Percentiles rank a stretch among this genome's conserved stretches.
phyloP scores from a whole-genome alignment of 352 stramenopile genomes.

The Globisporangium radiosum region DNA sequence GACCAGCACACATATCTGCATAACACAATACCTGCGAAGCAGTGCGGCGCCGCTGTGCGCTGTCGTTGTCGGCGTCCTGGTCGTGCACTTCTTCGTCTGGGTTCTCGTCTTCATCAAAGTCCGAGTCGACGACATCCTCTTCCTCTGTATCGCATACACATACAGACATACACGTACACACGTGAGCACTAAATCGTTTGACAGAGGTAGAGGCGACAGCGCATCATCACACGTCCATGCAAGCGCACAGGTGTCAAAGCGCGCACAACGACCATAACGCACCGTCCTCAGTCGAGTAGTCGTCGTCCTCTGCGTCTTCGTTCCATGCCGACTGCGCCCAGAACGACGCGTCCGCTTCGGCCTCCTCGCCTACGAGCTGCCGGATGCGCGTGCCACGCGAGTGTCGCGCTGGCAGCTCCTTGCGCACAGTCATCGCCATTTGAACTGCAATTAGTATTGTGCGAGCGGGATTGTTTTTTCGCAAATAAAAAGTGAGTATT shows the following conservation, averaged over 20 bases:
- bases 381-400: constrained; percentile 74
- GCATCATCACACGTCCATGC: too few relatives aligned
- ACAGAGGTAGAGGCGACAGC: too few relatives aligned
- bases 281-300: constrained; percentile 88
- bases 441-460: not conserved
- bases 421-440: constrained; percentile 13
- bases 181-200: too few relatives aligned
- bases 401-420: constrained; percentile 48
- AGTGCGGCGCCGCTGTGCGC: constrained; percentile 14
- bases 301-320: constrained; percentile 76
- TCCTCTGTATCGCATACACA: constrained; percentile 50
- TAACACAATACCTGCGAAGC: too few relatives aligned
- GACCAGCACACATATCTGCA: not conserved
- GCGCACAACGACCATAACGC: not conserved
- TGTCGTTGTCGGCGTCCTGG: constrained; percentile 32
- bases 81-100: constrained; percentile 78
- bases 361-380: constrained; percentile 82
- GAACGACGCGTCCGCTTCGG: constrained; percentile 83
- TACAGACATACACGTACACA: not conserved
- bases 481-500: not conserved
- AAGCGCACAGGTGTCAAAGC: not conserved
- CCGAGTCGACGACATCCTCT: constrained; percentile 82
- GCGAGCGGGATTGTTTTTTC: not conserved
- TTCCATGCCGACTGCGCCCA: constrained; percentile 83
- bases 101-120: constrained; percentile 83